Conservation (phyloP, 23 red algal species). For the Gracilaria domingensis region DNA sequence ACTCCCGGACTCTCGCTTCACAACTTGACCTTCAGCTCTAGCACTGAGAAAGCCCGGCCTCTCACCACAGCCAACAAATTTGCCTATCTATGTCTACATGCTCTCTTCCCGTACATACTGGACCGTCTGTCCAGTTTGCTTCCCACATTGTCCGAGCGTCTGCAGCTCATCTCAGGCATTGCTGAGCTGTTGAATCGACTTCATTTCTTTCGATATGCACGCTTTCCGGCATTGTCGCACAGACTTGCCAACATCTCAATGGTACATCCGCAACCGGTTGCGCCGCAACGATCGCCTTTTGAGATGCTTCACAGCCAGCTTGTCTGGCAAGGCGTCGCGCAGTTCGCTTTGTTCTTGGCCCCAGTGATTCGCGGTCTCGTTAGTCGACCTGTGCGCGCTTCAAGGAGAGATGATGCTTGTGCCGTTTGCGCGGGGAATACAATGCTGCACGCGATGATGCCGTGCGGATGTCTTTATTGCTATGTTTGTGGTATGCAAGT, state of each 20-base stretch:
- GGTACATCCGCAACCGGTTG: background rate
- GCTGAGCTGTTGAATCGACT: background rate
- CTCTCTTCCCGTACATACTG: conserved; percentile 1
- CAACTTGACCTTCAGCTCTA: conserved; percentile 9
- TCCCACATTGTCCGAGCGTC: background rate
- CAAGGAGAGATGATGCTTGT: background rate
- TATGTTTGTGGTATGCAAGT: background rate
- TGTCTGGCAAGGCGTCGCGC: conserved; percentile 40
- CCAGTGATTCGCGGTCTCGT: background rate
- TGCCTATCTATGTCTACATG: background rate
- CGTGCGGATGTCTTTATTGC: conserved; percentile 14
- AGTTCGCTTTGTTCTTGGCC: background rate
- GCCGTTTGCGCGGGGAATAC: background rate
- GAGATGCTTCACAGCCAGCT: conserved; percentile 42
- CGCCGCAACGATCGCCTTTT: conserved; percentile 7
- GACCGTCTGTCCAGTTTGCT: background rate
- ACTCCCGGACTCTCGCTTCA: conserved; percentile 42
- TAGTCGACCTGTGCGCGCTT: background rate
- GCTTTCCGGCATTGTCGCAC: conserved; percentile 9
- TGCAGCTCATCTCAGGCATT: background rate
- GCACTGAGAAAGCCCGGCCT: background rate
- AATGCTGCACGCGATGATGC: conserved; percentile 12
- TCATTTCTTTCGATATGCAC: conserved; percentile 25
- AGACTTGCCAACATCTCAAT: background rate
- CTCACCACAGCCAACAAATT: background rate